phyloP scores from a whole-genome alignment of 176 grass and related monocot genomes.

The Secale cereale region DNA sequence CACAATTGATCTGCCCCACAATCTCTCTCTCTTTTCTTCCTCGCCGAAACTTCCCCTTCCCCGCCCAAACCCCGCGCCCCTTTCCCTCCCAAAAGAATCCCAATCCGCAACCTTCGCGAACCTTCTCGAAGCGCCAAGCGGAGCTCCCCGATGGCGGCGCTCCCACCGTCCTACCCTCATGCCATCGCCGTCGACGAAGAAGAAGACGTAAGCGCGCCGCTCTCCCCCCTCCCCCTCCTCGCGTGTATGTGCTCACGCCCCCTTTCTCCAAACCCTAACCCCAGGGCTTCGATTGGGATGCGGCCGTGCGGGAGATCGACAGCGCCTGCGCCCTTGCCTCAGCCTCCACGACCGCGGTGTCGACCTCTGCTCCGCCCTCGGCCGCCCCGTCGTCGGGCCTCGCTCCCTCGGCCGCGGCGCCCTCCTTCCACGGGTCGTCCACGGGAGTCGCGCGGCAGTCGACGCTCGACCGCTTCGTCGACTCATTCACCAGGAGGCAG shows the following conservation, averaged over 20 bases:
- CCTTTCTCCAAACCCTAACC: conserved; percentile 43
- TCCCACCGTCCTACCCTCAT: neutral
- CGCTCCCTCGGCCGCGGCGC: neutral
- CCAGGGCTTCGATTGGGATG: conserved; percentile 83
- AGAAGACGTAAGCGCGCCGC: conserved; percentile 55
- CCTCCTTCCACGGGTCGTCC: neutral
- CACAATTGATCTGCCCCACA: neutral
- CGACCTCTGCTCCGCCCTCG: neutral
- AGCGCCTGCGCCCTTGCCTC: conserved; percentile 36
- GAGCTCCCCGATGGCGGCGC: conserved; percentile 20
- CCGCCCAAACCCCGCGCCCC: conserved; percentile 34
- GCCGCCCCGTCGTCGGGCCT: neutral
- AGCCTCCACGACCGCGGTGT: neutral
- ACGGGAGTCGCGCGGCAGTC: conserved; percentile 42
- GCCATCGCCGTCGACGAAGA: conserved; percentile 28
- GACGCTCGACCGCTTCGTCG: conserved; percentile 70
- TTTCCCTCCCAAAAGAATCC: neutral
- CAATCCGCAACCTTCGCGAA: neutral
- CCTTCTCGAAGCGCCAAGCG: conserved; percentile 13
- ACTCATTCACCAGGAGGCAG: conserved; percentile 44
- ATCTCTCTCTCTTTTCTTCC: conserved; percentile 11
- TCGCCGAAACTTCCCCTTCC: conserved; percentile 20
- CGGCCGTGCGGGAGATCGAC: conserved; percentile 65
- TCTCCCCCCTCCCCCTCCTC: neutral
- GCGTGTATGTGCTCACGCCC: neutral